Base-by-base conservation (phyloP, 495 filamentous ascomycete genomes). In the Neurospora hispaniola region DNA sequence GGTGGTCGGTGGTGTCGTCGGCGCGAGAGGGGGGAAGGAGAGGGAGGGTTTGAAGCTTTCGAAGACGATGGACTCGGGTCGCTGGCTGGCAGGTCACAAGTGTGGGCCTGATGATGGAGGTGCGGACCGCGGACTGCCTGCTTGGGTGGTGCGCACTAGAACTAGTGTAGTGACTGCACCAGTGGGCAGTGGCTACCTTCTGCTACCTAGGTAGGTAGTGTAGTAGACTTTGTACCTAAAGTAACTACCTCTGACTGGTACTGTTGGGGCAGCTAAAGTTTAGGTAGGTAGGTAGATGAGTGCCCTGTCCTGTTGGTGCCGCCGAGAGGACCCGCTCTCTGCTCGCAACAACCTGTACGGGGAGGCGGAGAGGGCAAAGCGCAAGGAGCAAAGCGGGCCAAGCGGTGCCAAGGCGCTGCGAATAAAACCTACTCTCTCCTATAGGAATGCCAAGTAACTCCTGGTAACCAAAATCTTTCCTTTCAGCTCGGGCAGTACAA, bases 21-120 rank as follows among this genome's bases (percentile, higher is more conserved):
- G 4, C 54, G 54, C 54, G 54, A 66, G 54, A 66, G 27, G 54
- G 54, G 54, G 23, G 23, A 14, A 35, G 54, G 3, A 5, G 54
- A 66, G 27, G 54, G 80, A 68, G 20, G 20, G 31, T 70, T 66
- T 46, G 10, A 76, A 77, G 73, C 75, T 73, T 40, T 68, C 73
- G 38, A 77, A 78, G 39, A 73, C 79, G 42, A 54, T 54, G 42
- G 76, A 76, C 54, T 73, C 70, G 70, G 70, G 38, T 46, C 43
- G 70, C 43, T 46, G 70, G 35, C 54, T 66, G 54, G 75, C 73
- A 75, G 77, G 76, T 41, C 71, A 71, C 71, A 74, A 68, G 74
- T 72, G 54, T 66, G 54, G 54, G 54, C 54, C 54, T 66, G 54
- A 66, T 66, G 54, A 66, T 66, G 54, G 27, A 35, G 54, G 54